Base-by-base conservation (phyloP, 371 early-diverging fungal genomes). In the Aphelidium insulamus region DNA sequence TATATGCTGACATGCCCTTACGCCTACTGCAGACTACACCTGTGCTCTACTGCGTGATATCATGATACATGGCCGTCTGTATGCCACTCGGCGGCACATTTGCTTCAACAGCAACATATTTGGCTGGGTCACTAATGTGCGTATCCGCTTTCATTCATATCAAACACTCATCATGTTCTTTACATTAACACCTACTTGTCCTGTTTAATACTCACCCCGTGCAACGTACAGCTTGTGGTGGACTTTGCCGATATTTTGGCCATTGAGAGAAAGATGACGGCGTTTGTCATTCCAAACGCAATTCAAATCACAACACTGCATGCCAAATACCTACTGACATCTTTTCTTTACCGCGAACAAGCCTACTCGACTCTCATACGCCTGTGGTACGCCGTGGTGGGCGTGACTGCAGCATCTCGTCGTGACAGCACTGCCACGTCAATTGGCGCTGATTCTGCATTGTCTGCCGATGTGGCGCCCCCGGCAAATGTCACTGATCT, bases 71-170 rank as follows among this genome's bases (percentile, higher is more conserved):
- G 94, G 94, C 2, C 59, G 84, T 20, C 48, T 90, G 37, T 91
- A 78, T 50, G 50, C 90, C 38, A 82, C 85, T 12, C 75, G 79
- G 38, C 62, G 70, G 47, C 66, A 77, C 33, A 47, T 91, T 4
- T 83, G 86, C 50, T 92, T 92, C 46, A 70, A 90, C 45, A 79
- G 91, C 36, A 88, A 84, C 45, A 87, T 91, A 34, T 77, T 91
- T 51, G 88, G 94, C n/a, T 90, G 86, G 75, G 70, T 90, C 22
- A 88, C 79, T 16, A 74, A 74, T 40, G 71, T 78, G 38, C 19
- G 17, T 33, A n/a, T 12, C 21, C 18, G 6, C 7, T 34, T 14
- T 20, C 19, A 43, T 28, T 12, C 5, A 16, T 16, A 11, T 12
- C 17, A 14, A 4, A 18, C 22, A 28, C n/a, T 19, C 5, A 12